phyloP scores from a whole-genome alignment of 345 rosid genomes.

The Citrus reticulata region DNA sequence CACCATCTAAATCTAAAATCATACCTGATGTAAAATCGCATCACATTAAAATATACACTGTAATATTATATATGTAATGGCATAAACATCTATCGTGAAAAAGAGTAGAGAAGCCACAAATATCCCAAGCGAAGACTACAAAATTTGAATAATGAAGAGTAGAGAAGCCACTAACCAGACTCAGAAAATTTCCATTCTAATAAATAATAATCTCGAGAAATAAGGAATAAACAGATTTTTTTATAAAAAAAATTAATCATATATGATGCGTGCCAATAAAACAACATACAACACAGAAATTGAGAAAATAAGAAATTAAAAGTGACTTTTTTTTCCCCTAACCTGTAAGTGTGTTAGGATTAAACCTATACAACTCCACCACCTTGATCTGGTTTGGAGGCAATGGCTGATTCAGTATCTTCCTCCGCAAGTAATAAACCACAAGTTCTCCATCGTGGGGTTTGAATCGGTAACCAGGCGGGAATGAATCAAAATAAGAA shows the following conservation, averaged over 20 bases:
- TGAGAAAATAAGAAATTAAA: neutral
- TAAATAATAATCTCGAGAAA: neutral
- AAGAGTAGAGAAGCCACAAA: neutral
- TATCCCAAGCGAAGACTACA: neutral
- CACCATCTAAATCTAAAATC: neutral
- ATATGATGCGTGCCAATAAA: neutral
- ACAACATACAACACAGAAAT: neutral
- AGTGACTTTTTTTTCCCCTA: neutral
- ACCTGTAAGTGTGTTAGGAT: conserved; percentile 20
- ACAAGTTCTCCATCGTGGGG: conserved; percentile 23
- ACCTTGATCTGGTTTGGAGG: conserved; percentile 20
- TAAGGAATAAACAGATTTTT: neutral
- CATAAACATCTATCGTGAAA: neutral
- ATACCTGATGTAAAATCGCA: too few relatives aligned
- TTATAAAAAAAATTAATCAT: neutral
- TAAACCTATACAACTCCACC: conserved; percentile 14
- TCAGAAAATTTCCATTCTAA: neutral
- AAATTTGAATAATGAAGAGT: neutral
- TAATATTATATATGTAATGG: too few relatives aligned
- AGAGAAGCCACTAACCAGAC: neutral
- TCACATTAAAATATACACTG: neutral
- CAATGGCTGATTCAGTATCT: neutral
- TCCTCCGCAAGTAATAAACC: conserved; percentile 11
- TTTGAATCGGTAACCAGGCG: conserved; percentile 20
- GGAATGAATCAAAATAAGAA: conserved; percentile 3